Conservation (phyloP, 2,329 filamentous ascomycete species). For the Phialophora expanda region DNA sequence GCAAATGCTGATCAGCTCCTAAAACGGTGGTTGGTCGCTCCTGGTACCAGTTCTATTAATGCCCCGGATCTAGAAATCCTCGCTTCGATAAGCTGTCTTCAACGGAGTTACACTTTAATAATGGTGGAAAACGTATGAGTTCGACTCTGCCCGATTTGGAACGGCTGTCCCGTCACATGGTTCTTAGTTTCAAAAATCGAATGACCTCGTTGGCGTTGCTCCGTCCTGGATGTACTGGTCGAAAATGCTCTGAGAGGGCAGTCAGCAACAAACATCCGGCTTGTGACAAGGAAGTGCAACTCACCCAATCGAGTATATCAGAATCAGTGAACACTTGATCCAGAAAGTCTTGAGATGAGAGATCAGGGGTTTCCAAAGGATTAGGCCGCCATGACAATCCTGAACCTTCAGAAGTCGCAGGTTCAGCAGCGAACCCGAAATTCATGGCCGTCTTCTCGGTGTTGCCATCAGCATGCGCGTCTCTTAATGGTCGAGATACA, state of each 20-base stretch:
- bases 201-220: slow-evolving; percentile 17
- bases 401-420: background rate
- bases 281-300: background rate
- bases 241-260: slow-evolving; percentile 8
- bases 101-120: background rate
- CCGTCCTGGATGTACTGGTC: slow-evolving; percentile 22
- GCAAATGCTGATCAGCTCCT: background rate
- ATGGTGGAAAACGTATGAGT: background rate
- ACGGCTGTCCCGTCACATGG: background rate
- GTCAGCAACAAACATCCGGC: background rate
- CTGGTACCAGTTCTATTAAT: background rate
- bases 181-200: slow-evolving; percentile 12
- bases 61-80: background rate
- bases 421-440: background rate
- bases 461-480: background rate
- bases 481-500: background rate
- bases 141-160: background rate
- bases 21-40: background rate
- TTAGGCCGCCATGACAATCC: background rate
- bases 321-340: slow-evolving; percentile 12
- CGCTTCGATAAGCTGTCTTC: background rate
- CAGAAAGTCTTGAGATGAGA: slow-evolving; percentile 9
- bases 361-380: background rate
- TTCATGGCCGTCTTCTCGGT: too few species aligned
- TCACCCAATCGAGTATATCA: slow-evolving; percentile 14